Conservation (phyloP, 805 yeast species). For the Pichia insulana region DNA sequence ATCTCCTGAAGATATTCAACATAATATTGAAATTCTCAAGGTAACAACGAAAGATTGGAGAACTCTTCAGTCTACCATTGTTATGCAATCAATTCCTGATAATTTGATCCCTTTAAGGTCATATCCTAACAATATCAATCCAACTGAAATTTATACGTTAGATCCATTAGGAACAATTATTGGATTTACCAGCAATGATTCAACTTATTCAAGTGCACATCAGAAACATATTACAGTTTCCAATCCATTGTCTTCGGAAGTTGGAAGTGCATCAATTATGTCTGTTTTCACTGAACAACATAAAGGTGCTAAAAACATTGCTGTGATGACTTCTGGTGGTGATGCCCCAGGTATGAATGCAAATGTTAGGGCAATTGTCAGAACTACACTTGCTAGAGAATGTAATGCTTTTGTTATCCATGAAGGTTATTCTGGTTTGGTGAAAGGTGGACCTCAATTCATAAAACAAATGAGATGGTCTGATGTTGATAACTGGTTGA, state of each 20-base stretch:
- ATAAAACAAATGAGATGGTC: conserved; percentile 62
- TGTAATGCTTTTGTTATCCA: conserved; percentile 60
- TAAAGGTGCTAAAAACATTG: conserved; percentile 39
- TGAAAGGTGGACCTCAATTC: conserved; percentile 47
- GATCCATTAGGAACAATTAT: conserved; percentile 81
- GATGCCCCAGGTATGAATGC: conserved; percentile 81
- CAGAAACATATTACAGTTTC: conserved; percentile 13
- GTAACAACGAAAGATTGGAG: conserved; percentile 39
- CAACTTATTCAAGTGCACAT: conserved; percentile 25
- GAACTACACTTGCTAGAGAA: conserved; percentile 56
- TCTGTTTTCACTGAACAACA: neutral
- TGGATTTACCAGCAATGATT: conserved; percentile 56
- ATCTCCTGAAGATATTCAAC: conserved; percentile 18
- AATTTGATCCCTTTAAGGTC: neutral
- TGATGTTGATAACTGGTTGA: conserved; percentile 63
- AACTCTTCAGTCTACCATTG: conserved; percentile 34
- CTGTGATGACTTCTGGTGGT: conserved; percentile 77
- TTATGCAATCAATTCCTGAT: conserved; percentile 29
- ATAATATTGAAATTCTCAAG: conserved; percentile 22
- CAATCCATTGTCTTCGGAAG: conserved; percentile 1
- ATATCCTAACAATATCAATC: conserved; percentile 22
- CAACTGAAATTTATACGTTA: conserved; percentile 63
- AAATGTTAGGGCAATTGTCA: conserved; percentile 62
- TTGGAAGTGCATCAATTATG: conserved; percentile 2
- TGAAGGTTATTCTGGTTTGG: conserved; percentile 72